These are phyloP conservation scores for Didymella keratinophila DNA, from an alignment of 2,329 filamentous ascomycete species.

Conservation along the genomic window DNA sequence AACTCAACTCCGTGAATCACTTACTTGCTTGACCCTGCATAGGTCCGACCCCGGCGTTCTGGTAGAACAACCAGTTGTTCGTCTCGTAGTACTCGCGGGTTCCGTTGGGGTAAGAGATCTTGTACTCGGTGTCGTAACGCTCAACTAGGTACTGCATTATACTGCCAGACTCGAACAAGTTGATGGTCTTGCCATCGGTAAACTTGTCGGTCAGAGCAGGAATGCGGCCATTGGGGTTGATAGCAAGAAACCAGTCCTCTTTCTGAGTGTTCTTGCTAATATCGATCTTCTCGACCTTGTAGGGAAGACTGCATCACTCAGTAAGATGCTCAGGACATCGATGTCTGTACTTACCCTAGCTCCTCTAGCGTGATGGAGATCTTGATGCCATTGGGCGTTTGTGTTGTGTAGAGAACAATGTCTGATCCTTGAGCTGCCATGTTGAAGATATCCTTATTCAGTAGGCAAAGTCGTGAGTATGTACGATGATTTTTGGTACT, in stretches of 20 bases:
- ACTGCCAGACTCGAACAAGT: slow-evolving; percentile 81
- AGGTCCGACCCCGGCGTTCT: slow-evolving; percentile 81
- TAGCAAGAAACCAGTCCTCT: slow-evolving; percentile 84
- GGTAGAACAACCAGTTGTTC: slow-evolving; percentile 74
- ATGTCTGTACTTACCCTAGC: slow-evolving; percentile 60
- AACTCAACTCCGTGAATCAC: slow-evolving; percentile 18
- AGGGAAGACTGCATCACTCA: slow-evolving; percentile 63
- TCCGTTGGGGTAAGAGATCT: slow-evolving; percentile 78
- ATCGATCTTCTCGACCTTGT: slow-evolving; percentile 76
- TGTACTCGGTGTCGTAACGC: slow-evolving; percentile 81
- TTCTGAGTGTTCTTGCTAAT: slow-evolving; percentile 81
- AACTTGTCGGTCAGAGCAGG: slow-evolving; percentile 83
- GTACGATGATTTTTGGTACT: background rate
- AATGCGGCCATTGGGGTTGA: slow-evolving; percentile 93
- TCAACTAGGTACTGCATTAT: slow-evolving; percentile 87
- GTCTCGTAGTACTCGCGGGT: slow-evolving; percentile 79
- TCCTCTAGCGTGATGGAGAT: slow-evolving; percentile 87
- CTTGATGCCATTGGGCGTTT: slow-evolving; percentile 91
- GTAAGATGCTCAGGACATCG: background rate
- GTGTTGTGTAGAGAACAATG: slow-evolving; percentile 81
- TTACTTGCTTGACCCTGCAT: slow-evolving; percentile 77
- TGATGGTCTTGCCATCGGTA: slow-evolving; percentile 74
- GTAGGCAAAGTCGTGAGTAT: background rate
- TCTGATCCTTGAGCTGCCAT: slow-evolving; percentile 57
- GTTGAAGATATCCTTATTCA: background rate